A percentile compares a stretch with the other conserved stretches of the same genome.
Conservation (phyloP, 2,329 filamentous ascomycete genomes). For the Paecilomyces niveus region DNA sequence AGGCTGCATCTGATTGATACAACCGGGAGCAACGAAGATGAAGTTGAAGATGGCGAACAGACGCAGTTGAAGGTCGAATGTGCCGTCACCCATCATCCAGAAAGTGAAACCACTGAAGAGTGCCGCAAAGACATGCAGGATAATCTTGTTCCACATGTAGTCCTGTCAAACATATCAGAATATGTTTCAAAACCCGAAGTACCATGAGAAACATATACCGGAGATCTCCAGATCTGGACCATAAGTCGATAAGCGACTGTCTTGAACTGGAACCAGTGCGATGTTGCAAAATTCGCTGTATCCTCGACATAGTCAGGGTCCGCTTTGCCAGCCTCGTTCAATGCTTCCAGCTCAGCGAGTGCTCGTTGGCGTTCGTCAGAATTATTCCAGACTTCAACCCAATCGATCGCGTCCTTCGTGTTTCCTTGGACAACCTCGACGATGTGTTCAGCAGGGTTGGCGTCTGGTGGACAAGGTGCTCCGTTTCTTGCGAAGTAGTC, state of each 20-base stretch:
- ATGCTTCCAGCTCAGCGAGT: slow-evolving; percentile 16
- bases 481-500: slow-evolving; percentile 49
- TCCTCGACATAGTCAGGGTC: slow-evolving; percentile 21
- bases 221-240: slow-evolving; percentile 26
- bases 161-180: slow-evolving; percentile 14
- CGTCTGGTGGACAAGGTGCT: slow-evolving; percentile 44
- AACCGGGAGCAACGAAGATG: slow-evolving; percentile 54
- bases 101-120: slow-evolving; percentile 58
- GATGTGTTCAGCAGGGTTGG: slow-evolving; percentile 48
- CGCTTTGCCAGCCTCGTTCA: slow-evolving; percentile 16
- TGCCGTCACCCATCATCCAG: slow-evolving; percentile 50
- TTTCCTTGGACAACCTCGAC: slow-evolving; percentile 30
- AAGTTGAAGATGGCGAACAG: slow-evolving; percentile 58
- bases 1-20: slow-evolving; percentile 53
- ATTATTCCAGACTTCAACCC: slow-evolving; percentile 25
- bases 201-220: slow-evolving; percentile 12
- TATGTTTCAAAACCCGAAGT: not conserved
- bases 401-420: slow-evolving; percentile 16
- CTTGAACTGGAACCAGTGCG: slow-evolving; percentile 33
- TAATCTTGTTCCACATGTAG: slow-evolving; percentile 42
- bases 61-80: slow-evolving; percentile 47
- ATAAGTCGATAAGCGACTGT: slow-evolving; percentile 27
- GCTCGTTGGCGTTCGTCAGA: slow-evolving; percentile 21
- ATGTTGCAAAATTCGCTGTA: slow-evolving; percentile 30
- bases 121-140: slow-evolving; percentile 47